Evolutionary conservation across 768 basidiomycete genomes (phyloP), one percentile per base, ranked within the genome.

Genomic region (Naganishia onofrii): DNA sequence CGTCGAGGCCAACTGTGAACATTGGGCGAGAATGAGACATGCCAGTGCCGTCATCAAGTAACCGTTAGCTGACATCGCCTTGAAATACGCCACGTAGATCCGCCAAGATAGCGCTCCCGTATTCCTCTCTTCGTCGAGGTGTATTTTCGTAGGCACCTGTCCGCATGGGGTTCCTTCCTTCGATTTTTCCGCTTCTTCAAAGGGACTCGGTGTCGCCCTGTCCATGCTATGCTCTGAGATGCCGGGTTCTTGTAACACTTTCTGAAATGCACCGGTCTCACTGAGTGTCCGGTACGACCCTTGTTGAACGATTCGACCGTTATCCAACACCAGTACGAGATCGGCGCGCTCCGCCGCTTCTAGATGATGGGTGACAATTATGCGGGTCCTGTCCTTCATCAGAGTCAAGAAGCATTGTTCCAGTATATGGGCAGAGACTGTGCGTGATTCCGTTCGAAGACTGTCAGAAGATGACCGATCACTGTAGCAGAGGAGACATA

Each of bases 381-480:
- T 81, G 17, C 88, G 81, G 0, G 88, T 89, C 56, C 85, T 83
- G 58, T 81, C 76, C 0, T 84, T 82, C 29, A 88, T 77, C 26
- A 32, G 3, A 7, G 15, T 34, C 8, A 80, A 72, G 7, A 90
- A 77, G 73, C 88, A 89, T 52, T 88, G 82, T n/a, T 89, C 85
- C 4, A 90, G 74, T 60, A 90, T 85, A 32, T 83, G 83, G 73
- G 87, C 87, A 13, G 88, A 88, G 6, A 91, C 54, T 55, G 54
- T 31, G 21, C 48, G 48, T 7, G 12, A 51, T 51, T 51, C 6
- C 23, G 3, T n/a, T n/a, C n/a, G 32, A 32, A 5, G 32, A 34
- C 3, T 23, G 6, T 42, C 36, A 63, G 58, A 21, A 46, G 8
- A 26, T 26, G 36, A 15, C 12, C 34, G 13, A 36, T 9, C 19